Conservation (phyloP, 768 basidiomycete species). For the Trametes cingulata region DNA sequence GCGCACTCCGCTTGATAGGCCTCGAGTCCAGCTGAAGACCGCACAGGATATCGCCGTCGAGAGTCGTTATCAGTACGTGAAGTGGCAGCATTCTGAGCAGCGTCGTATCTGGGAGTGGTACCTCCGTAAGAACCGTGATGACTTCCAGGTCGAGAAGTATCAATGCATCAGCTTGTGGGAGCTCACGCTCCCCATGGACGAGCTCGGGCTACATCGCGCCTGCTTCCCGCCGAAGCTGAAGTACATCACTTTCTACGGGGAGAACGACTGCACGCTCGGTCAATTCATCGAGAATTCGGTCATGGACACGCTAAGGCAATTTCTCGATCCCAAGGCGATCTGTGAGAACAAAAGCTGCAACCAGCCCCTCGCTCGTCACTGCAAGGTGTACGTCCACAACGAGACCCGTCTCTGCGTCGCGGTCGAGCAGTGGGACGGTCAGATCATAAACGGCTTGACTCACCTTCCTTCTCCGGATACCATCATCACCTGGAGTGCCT, state of each 20-base stretch:
- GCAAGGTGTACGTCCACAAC: constrained; percentile 89
- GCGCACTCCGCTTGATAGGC: constrained; percentile 38
- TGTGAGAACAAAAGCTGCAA: constrained; percentile 87
- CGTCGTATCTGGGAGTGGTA: constrained; percentile 97
- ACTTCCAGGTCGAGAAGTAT: constrained; percentile 90
- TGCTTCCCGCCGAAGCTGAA: constrained; percentile 76
- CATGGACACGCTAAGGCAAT: constrained; percentile 64
- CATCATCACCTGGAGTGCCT: constrained; percentile 91
- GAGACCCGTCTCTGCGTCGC: constrained; percentile 80
- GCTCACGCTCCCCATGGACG: constrained; percentile 74
- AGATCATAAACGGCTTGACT: constrained; percentile 59
- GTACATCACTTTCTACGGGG: constrained; percentile 87
- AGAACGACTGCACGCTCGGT: constrained; percentile 90
- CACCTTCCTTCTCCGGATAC: constrained; percentile 59
- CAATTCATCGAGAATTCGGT: constrained; percentile 88
- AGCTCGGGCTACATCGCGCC: constrained; percentile 65
- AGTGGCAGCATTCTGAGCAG: constrained; percentile 85
- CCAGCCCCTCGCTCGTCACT: constrained; percentile 79
- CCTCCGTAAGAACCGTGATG: constrained; percentile 78
- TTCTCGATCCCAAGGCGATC: constrained; percentile 70
- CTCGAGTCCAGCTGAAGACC: constrained; percentile 55
- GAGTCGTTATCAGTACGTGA: constrained; percentile 66
- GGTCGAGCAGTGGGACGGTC: constrained; percentile 86
- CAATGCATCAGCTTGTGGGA: constrained; percentile 84
- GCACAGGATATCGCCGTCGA: constrained; percentile 71